Base-by-base conservation (phyloP, 2,329 filamentous ascomycete genomes). In the Rosellinia necatrix region DNA sequence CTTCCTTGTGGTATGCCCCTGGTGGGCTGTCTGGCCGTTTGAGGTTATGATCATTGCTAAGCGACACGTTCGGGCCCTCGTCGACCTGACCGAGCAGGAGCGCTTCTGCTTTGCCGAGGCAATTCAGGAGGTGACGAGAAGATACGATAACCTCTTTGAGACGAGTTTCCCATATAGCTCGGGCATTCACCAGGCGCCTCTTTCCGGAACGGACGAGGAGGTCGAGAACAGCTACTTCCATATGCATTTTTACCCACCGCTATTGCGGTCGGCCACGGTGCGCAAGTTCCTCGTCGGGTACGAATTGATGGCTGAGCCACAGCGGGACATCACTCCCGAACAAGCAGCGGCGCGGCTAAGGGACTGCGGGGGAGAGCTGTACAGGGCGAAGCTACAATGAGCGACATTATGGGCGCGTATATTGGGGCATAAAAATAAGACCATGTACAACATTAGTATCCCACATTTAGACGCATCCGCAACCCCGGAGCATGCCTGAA, bases 21-120 rank as follows among this genome's bases (percentile, higher is more conserved):
- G 94, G 92, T 99, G 94, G 94, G 94, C 91, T 0, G 82, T 91
- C 15, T 99, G 94, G 94, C 94, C 94, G 0, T 99, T 97, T 60
- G 94, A 99, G 78, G 89, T 93, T 42, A 89, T 99, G 79, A 83
- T 99, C 57, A 80, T 97, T 25, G 85, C 90, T 59, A 96, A 91
- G 76, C 80, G 85, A 59, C 92, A 97, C 72, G 88, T 92, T 64
- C 86, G 92, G 37, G 89, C 89, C 1, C 80, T 99, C 41, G 86
- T 96, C 13, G 93, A 99, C 71, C 80, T 99, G 32, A 83, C 82
- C 46, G 80, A 82, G 8, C 75, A 81, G 22, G 93, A 97, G 74
- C 85, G 87, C 62, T 71, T 81, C 19, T 80, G 87, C 46, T 84
- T 97, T 59, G 91, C 94, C 12, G 90, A 96, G 70, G 86, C 88